Base-by-base conservation (phyloP, 2,329 filamentous ascomycete species). In the Pyrenochaeta sp. region DNA sequence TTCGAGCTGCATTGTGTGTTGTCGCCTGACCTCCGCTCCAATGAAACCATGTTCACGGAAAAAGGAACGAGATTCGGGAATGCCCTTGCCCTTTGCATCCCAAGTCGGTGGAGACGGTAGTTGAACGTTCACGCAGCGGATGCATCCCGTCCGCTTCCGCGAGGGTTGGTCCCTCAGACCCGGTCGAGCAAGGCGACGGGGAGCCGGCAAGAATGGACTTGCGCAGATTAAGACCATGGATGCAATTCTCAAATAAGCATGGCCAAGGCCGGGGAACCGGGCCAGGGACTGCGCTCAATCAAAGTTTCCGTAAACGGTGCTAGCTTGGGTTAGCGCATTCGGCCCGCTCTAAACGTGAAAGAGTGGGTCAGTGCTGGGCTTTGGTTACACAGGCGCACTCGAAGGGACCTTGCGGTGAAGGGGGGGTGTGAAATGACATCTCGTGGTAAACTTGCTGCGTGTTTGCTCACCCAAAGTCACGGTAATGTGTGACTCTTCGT, bases 321-420 rank as follows among this genome's bases (percentile, higher is more conserved):
- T 50, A 31, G 41, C 13, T 35, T 36, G 15, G 19, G 11, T 46
- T 58, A 54, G 57, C 51, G 43, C 51, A 51, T 44, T 60, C 57
- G 61, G 61, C 45, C 57, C 59, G 59, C 47, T 40, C 50, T 51
- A 59, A 52, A 61, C 58, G 51, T 58, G 41, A 43, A 34, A 36
- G 35, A 34, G 48, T 52, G 51, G 57, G 53, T 54, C 61, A 59
- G 42, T 51, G 60, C 58, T 46, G 47, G 53, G 42, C 44, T 49
- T 43, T 44, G 46, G 64, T 65, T 57, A 61, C 61, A 65, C 60
- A 58, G 46, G 43, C 44, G 45, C 45, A 39, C 45, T 43, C 43
- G 39, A 55, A 50, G 45, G 49, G 44, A 48, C 56, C 53, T 57
- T 63, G 63, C 63, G 60, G 62, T 65, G 61, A 60, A 61, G 46